These are phyloP conservation scores for Berkeleyomyces rouxiae DNA, from an alignment of 2,329 filamentous ascomycete species.

Conservation along the genomic window DNA sequence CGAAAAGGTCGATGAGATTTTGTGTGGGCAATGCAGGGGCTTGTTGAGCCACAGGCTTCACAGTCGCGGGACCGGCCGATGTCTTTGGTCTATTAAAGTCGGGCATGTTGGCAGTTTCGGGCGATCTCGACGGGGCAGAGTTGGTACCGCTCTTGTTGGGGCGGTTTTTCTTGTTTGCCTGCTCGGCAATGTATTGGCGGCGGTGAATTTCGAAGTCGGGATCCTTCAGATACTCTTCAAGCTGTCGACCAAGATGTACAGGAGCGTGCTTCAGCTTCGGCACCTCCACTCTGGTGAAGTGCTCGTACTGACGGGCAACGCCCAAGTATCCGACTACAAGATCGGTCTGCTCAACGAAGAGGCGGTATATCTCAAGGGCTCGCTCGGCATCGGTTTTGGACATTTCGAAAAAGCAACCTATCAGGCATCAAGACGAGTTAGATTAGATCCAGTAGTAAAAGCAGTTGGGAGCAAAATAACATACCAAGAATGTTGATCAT, in stretches of 20 bases:
- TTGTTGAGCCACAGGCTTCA: background rate
- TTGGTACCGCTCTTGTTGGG: conserved; percentile 22
- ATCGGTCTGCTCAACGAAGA: conserved; percentile 82
- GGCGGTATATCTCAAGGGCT: conserved; percentile 80
- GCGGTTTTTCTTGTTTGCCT: conserved; percentile 48
- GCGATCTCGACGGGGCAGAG: conserved; percentile 15
- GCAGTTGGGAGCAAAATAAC: conserved; percentile 17
- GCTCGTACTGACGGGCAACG: conserved; percentile 76
- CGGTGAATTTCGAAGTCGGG: conserved; percentile 89
- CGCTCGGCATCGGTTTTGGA: conserved; percentile 85
- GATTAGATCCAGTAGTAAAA: background rate
- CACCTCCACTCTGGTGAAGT: conserved; percentile 82
- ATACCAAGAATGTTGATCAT: conserved; percentile 90
- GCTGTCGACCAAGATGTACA: conserved; percentile 70
- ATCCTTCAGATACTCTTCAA: conserved; percentile 90
- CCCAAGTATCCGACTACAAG: conserved; percentile 80
- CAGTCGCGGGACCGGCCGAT: conserved; percentile 18
- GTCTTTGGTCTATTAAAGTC: conserved; percentile 21
- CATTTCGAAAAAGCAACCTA: conserved; percentile 97
- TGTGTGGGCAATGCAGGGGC: conserved; percentile 31
- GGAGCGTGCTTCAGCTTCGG: conserved; percentile 96
- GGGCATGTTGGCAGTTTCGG: conserved; percentile 21
- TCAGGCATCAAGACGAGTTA: conserved; percentile 10
- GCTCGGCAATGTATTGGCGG: conserved; percentile 77
- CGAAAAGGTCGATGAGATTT: conserved; percentile 88